A percentile compares a stretch with the other conserved stretches of the same genome.
These are phyloP conservation scores for Cnidoscolus chayamansa DNA, from an alignment of 441 rosid species.

Conservation along the genomic window DNA sequence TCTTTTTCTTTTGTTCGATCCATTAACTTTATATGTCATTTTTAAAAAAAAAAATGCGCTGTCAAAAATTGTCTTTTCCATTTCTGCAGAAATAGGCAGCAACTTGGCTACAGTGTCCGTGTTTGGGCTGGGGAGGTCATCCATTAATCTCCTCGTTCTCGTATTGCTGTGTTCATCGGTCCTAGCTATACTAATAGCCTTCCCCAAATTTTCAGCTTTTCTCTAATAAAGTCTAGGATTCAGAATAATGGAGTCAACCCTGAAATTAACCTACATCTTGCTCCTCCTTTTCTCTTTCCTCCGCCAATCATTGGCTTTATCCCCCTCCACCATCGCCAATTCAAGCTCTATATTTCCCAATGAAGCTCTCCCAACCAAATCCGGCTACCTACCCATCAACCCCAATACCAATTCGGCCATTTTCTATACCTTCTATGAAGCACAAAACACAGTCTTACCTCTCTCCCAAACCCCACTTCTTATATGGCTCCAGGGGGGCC, in stretches of 20 bases:
- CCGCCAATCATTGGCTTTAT: conserved; percentile 11
- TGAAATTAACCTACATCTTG: conserved; percentile 6
- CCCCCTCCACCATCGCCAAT: conserved; percentile 1
- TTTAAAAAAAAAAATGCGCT: too few species aligned
- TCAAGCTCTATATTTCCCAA: conserved; percentile 33
- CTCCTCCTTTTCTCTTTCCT: conserved; percentile 28
- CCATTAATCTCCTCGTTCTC: too few species aligned
- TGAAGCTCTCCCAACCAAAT: conserved; percentile 61
- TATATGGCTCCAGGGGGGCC: conserved; percentile 91
- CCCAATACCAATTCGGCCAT: conserved; percentile 52
- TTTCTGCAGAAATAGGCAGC: too few species aligned
- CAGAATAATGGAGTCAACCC: conserved; percentile 14
- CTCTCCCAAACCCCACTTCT: conserved; percentile 60
- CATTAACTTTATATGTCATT: too few species aligned
- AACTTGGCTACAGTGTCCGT: too few species aligned
- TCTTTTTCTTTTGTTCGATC: too few species aligned
- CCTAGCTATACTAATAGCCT: too few species aligned
- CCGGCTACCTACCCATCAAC: conserved; percentile 71
- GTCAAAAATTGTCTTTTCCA: too few species aligned
- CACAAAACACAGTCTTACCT: conserved; percentile 43
- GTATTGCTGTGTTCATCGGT: too few species aligned
- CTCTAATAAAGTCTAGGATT: too few species aligned
- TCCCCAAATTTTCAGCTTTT: too few species aligned
- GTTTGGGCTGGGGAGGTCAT: too few species aligned
- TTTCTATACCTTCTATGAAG: conserved; percentile 75